Evolutionary conservation across 164 flowering plant genomes (phyloP), one percentile per base, ranked within the genome.

Genomic region (Buxus sempervirens): DNA sequence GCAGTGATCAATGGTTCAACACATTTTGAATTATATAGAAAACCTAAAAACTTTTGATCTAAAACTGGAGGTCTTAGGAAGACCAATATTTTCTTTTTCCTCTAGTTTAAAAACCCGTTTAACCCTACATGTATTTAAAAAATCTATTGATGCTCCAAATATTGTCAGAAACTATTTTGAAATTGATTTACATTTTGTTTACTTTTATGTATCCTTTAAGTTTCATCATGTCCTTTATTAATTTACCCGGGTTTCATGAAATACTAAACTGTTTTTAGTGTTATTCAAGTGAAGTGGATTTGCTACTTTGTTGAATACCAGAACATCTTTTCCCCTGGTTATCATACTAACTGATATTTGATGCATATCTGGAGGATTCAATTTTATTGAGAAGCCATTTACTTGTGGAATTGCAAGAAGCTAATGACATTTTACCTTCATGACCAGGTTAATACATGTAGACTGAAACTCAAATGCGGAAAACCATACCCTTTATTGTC

Each of bases 371-470:
- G 5, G 7, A 6, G 12, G 51, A 45, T 45, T 45, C 5, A 4
- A 4, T 10, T 45, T 45, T 10, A 5, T 45, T 15, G 1, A 23
- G 22, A 66, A 45, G n/a, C 61, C n/a, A 9, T 28, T 12, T 3
- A 53, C 13, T 9, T 66, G 3, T 3, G 7, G n/a, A 6, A 1
- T 10, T 58, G 42, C 25, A 14, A 25, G 22, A 55, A 7, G 21
- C 62, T 67, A 48, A 66, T 55, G 24, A 59, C 25, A 62, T 58
- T 64, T 61, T n/a, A 68, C 51, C 63, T 68, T 48, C 60, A 61
- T 62, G 51, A 62, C 38, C 67, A 73, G 72, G 76, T 54, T 36
- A 32, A 51, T 49, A 23, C 51, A 13, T 60, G 60, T 54, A 13
- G 54, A 25, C 65, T 54, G 12, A 57, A 70, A 55, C 64, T 62